Evolutionary conservation across 768 basidiomycete species (phyloP).

Genomic region (Asterophora parasitica): DNA sequence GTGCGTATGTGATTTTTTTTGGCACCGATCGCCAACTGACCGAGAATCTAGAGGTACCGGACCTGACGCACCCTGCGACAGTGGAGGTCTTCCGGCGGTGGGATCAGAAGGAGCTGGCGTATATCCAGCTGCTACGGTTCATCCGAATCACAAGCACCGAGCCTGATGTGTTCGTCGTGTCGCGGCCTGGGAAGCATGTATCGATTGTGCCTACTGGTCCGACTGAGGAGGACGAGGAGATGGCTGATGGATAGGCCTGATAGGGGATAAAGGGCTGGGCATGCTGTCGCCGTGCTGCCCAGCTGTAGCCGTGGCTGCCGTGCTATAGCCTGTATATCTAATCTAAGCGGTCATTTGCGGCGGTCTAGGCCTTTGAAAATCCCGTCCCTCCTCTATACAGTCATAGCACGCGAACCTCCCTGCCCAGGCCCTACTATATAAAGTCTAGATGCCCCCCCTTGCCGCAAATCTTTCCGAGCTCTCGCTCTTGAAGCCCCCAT

Average conservation of each 20-base stretch:
- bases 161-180: slow-evolving; percentile 43
- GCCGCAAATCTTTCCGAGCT: not conserved
- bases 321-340: no score
- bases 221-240: slow-evolving; percentile 16
- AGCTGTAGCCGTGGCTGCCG: no score
- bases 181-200: slow-evolving; percentile 57
- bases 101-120: slow-evolving; percentile 75
- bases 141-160: slow-evolving; percentile 65
- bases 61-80: slow-evolving; percentile 68
- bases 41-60: slow-evolving; percentile 59
- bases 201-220: slow-evolving; percentile 24
- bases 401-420: no score
- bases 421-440: not conserved
- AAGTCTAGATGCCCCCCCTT: slow-evolving; percentile 3
- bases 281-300: no score
- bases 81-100: slow-evolving; percentile 70
- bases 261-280: slow-evolving; percentile 1
- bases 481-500: not conserved
- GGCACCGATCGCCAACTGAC: no score
- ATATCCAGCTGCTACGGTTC: slow-evolving; percentile 66
- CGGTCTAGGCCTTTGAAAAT: no score
- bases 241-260: slow-evolving; percentile 11
- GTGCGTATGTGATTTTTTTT: slow-evolving; percentile 34
- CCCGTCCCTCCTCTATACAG: no score
- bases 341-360: no score